These are phyloP conservation scores for Diaporthe australafricana DNA, from an alignment of 2,329 filamentous ascomycete genomes.

Conservation along the genomic window DNA sequence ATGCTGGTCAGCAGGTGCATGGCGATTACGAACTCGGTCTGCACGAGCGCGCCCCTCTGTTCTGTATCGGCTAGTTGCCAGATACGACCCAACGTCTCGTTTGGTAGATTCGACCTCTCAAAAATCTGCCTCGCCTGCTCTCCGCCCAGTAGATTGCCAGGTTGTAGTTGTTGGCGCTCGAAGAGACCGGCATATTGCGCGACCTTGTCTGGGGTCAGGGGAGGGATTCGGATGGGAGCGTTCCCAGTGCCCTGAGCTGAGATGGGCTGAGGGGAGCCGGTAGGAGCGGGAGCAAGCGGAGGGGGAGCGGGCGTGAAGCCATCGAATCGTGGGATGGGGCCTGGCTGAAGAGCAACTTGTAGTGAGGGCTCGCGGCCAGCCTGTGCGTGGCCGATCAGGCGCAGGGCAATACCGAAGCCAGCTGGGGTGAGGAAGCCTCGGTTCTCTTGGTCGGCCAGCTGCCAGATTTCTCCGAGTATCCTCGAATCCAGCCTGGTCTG, in stretches of 20 bases:
- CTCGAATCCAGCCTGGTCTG: constrained; percentile 90
- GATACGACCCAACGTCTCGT: constrained; percentile 91
- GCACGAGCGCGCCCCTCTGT: constrained; percentile 86
- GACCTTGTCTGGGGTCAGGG: constrained; percentile 88
- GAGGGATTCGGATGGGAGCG: constrained; percentile 85
- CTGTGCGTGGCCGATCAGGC: constrained; percentile 96
- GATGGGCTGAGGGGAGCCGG: constrained; percentile 47
- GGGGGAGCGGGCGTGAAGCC: constrained; percentile 69
- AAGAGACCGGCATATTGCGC: constrained; percentile 91
- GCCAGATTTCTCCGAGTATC: constrained; percentile 95
- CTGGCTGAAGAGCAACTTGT: constrained; percentile 86
- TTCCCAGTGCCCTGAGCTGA: constrained; percentile 70
- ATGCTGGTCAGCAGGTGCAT: constrained; percentile 97
- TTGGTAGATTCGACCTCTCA: constrained; percentile 89
- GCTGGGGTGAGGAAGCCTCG: constrained; percentile 91
- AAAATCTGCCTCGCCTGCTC: constrained; percentile 95
- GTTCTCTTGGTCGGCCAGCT: constrained; percentile 97
- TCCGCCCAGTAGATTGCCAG: constrained; percentile 79
- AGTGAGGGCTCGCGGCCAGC: constrained; percentile 83
- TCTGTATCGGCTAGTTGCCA: constrained; percentile 97
- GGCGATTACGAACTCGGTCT: constrained; percentile 95
- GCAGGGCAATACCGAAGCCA: constrained; percentile 91
- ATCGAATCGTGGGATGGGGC: constrained; percentile 93
- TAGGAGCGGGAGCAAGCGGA: constrained; percentile 57
- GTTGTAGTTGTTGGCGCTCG: constrained; percentile 84